Conservation (phyloP, 768 basidiomycete species). For the Phaffia tasmanica region DNA sequence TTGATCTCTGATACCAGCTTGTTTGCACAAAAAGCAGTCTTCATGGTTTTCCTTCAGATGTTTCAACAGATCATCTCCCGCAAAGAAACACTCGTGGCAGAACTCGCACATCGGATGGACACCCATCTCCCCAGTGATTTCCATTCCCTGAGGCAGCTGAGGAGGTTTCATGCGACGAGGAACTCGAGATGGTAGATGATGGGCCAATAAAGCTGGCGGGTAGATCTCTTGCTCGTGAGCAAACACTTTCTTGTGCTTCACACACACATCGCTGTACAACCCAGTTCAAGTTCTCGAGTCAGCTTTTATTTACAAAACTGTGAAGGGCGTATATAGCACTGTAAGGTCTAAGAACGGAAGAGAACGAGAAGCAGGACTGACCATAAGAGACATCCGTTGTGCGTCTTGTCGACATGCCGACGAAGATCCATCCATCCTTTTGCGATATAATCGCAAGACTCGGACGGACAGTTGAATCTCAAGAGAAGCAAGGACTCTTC, state of each 20-base stretch:
- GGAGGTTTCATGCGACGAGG: constrained; percentile 33
- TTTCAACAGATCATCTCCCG: constrained; percentile 81
- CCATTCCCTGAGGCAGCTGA: constrained; percentile 16
- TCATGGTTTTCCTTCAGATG: constrained; percentile 92
- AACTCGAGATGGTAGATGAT: constrained; percentile 65
- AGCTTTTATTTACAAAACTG: neutral
- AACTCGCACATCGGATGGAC: constrained; percentile 48
- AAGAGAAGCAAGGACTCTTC: constrained; percentile 82
- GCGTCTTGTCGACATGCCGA: constrained; percentile 63
- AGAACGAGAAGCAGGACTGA: constrained; percentile 39
- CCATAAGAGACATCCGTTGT: constrained; percentile 67
- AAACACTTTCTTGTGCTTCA: constrained; percentile 83
- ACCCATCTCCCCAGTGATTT: constrained; percentile 27
- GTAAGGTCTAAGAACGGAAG: neutral
- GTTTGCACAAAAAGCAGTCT: constrained; percentile 90
- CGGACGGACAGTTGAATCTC: constrained; percentile 85
- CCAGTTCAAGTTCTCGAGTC: neutral
- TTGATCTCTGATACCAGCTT: constrained; percentile 63
- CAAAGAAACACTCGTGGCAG: constrained; percentile 83
- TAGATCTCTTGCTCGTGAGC: constrained; percentile 88
- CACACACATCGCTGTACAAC: constrained; percentile 62
- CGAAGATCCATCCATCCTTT: constrained; percentile 84
- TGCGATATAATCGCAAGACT: constrained; percentile 68
- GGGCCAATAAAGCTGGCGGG: constrained; percentile 49
- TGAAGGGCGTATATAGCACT: neutral